Evolutionary conservation across 805 yeast species (phyloP).

Genomic region (Grigorovia yakushimaensis): DNA sequence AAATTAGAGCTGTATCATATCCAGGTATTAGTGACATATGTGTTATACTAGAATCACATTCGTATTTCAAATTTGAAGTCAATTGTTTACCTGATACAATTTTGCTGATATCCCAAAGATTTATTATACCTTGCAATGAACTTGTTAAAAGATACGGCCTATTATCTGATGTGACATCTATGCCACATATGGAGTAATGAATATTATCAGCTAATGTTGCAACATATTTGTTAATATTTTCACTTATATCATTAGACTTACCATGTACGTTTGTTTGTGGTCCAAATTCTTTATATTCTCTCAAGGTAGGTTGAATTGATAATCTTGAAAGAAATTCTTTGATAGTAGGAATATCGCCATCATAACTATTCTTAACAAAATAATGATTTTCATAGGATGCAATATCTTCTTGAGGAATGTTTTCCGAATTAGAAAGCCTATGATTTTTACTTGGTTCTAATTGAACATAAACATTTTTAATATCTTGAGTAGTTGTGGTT

Average conservation of each 20-base stretch:
- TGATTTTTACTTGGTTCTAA: conserved; percentile 19
- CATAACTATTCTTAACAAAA: conserved; percentile 46
- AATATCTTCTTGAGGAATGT: conserved; percentile 1
- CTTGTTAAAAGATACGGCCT: conserved; percentile 65
- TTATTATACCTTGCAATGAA: conserved; percentile 61
- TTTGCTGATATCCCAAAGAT: conserved; percentile 66
- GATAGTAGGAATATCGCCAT: conserved; percentile 58
- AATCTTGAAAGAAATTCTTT: conserved; percentile 44
- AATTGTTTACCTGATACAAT: conserved; percentile 53
- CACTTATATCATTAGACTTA: conserved; percentile 12
- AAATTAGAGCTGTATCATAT: conserved; percentile 49
- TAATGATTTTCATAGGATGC: conserved; percentile 24
- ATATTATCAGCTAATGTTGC: conserved; percentile 56
- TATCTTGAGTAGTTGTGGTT: conserved; percentile 32
- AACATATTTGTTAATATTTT: conserved; percentile 40
- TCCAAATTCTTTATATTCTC: conserved; percentile 65
- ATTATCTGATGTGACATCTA: conserved; percentile 48
- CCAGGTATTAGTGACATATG: conserved; percentile 42
- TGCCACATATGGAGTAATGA: conserved; percentile 41
- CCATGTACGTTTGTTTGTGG: conserved; percentile 3
- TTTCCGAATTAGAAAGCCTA: conserved; percentile 2
- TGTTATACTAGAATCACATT: conserved; percentile 41
- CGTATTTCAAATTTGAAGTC: conserved; percentile 37
- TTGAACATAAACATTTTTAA: conserved; percentile 39
- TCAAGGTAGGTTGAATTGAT: conserved; percentile 45